phyloP scores from a whole-genome alignment of 116 monocot species.

The Thalassia testudinum region DNA sequence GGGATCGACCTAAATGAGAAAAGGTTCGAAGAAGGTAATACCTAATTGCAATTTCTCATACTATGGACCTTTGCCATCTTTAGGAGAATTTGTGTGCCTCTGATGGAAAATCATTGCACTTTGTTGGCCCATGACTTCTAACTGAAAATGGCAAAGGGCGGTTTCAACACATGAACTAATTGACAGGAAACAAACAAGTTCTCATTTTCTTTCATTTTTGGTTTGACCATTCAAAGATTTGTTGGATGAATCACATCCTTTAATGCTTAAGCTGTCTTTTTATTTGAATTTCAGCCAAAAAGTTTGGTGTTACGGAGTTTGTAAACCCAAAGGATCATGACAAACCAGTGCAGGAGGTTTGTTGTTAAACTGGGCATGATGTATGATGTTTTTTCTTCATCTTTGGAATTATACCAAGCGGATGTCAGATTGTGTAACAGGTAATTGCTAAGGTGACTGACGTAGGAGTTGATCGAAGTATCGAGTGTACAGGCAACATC shows the following conservation, averaged over 20 bases:
- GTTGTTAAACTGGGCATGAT: background rate
- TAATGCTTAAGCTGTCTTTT: background rate
- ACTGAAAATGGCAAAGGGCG: no score
- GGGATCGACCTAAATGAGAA: conserved; percentile 90
- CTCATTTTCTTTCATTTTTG: no score
- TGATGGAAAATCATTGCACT: no score
- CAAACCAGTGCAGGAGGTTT: conserved; percentile 63
- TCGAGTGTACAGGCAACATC: conserved; percentile 22
- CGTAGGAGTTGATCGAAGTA: conserved; percentile 17
- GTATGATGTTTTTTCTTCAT: background rate
- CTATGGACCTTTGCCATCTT: no score
- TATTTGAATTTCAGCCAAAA: conserved; percentile 35
- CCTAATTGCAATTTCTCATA: no score
- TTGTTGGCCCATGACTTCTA: no score
- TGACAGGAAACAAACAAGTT: no score
- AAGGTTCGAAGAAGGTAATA: conserved; percentile 63
- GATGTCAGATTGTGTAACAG: conserved; percentile 2
- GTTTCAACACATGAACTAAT: no score
- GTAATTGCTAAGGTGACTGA: conserved; percentile 21
- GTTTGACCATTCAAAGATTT: background rate
- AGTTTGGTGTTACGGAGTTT: conserved; percentile 73
- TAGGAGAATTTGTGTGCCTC: no score
- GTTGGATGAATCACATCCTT: background rate
- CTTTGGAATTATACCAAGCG: background rate
- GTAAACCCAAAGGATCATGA: conserved; percentile 65